Evolutionary conservation across 78 protist species (phyloP).

Genomic region (Capsaspora owczarzaki): DNA sequence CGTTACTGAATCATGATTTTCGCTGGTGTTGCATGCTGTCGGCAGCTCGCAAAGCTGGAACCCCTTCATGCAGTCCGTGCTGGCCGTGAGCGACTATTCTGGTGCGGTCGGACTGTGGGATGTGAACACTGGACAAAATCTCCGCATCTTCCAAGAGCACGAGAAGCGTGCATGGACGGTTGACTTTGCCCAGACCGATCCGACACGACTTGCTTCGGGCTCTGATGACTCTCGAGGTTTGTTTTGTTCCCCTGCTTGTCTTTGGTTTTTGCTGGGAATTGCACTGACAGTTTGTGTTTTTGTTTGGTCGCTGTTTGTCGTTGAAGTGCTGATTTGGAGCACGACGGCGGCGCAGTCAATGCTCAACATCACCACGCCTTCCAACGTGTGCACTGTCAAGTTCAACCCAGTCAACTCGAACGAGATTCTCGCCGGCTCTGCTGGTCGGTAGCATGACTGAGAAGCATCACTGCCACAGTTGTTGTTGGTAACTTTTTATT

Average conservation of each 20-base stretch:
- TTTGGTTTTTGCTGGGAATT: neutral
- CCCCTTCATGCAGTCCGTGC: conserved; percentile 40
- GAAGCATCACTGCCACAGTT: no score
- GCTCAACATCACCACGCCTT: conserved; percentile 42
- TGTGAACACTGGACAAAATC: conserved; percentile 35
- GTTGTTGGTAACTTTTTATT: no score
- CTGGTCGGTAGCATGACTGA: conserved; percentile 9
- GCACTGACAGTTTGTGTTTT: neutral
- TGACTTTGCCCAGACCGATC: conserved; percentile 49
- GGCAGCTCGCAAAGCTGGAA: conserved; percentile 53
- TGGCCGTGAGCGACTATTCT: conserved; percentile 53
- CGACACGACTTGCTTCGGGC: conserved; percentile 52
- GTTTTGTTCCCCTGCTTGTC: neutral
- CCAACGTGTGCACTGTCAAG: conserved; percentile 61
- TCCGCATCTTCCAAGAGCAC: conserved; percentile 47
- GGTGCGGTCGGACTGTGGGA: conserved; percentile 67
- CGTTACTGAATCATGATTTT: no score
- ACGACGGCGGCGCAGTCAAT: conserved; percentile 26
- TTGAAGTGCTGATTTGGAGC: conserved; percentile 55
- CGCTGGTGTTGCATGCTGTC: no score
- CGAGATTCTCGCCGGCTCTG: conserved; percentile 62
- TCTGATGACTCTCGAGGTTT: conserved; percentile 55
- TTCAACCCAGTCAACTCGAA: conserved; percentile 47
- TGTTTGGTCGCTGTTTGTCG: neutral
- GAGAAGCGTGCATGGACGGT: conserved; percentile 70